A percentile compares a stretch with the other conserved stretches of the same genome.
Evolutionary conservation across 179 eudicot genomes (phyloP).

Genomic region (Carnegiea gigantea): DNA sequence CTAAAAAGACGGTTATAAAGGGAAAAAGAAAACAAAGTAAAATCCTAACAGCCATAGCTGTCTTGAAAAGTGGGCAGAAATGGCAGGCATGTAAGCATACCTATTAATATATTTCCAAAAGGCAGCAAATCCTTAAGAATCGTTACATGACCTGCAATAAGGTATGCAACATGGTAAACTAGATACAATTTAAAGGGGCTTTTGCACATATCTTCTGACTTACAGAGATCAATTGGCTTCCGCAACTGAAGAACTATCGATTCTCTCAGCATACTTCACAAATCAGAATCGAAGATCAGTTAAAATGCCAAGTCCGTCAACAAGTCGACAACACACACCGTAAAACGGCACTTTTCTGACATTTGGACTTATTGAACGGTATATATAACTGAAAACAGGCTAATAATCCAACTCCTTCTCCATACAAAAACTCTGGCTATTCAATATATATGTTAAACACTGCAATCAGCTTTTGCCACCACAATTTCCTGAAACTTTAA

Average conservation of each 20-base stretch:
- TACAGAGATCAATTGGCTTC: slow-evolving; percentile 22
- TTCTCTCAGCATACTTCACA: slow-evolving; percentile 13
- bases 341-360: neutral
- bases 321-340: slow-evolving; percentile 9
- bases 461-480: neutral
- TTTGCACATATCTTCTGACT: slow-evolving; percentile 8
- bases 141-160: slow-evolving; percentile 43
- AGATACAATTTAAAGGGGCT: slow-evolving; percentile 12
- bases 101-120: slow-evolving; percentile 30
- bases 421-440: neutral
- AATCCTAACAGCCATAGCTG: neutral
- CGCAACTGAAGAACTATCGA: neutral
- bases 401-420: neutral
- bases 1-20: neutral
- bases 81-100: slow-evolving; percentile 32
- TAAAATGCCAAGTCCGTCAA: neutral
- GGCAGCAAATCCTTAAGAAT: slow-evolving; percentile 37
- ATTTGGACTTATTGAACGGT: neutral
- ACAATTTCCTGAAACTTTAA: neutral
- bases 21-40: neutral
- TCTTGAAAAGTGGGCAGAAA: slow-evolving; percentile 6
- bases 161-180: slow-evolving; percentile 28
- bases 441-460: neutral
- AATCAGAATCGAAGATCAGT: slow-evolving; percentile 13
- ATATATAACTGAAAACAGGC: neutral